These are phyloP conservation scores for Ramalina peruviana DNA, from an alignment of 495 filamentous ascomycete genomes.

Conservation along the genomic window DNA sequence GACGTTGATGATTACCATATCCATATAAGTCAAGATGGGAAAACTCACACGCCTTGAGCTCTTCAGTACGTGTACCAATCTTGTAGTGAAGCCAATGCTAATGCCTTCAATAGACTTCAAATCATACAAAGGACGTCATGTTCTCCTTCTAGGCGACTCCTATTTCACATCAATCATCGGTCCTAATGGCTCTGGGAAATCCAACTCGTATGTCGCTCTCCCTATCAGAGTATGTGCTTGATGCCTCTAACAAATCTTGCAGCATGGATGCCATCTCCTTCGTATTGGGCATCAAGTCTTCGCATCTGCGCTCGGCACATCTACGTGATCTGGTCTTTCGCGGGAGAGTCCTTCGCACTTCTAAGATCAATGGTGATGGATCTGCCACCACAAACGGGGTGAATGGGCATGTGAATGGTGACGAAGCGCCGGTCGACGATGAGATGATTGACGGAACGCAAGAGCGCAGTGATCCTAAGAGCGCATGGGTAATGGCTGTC, in stretches of 20 bases:
- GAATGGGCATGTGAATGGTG: constrained; percentile 34
- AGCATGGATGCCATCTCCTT: constrained; percentile 99
- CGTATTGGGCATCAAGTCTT: constrained; percentile 95
- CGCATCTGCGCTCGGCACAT: constrained; percentile 87
- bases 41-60: constrained; percentile 92
- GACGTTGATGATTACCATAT: not conserved
- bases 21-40: constrained; percentile 39
- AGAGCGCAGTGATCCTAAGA: constrained; percentile 63
- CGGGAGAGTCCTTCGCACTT: constrained; percentile 80
- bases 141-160: constrained; percentile 87
- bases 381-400: constrained; percentile 40
- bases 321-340: constrained; percentile 92
- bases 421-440: constrained; percentile 35
- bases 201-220: constrained; percentile 70
- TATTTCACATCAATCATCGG: constrained; percentile 99
- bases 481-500: constrained; percentile 97
- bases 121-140: constrained; percentile 95
- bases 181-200: constrained; percentile 98
- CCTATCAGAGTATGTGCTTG: not conserved
- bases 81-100: constrained; percentile 10
- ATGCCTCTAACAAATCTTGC: constrained; percentile 15
- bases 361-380: constrained; percentile 79
- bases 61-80: constrained; percentile 46
- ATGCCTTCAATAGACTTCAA: constrained; percentile 68
- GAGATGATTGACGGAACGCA: constrained; percentile 34